Conservation (phyloP, 495 filamentous ascomycete species). For the Xylaria cubensis region DNA sequence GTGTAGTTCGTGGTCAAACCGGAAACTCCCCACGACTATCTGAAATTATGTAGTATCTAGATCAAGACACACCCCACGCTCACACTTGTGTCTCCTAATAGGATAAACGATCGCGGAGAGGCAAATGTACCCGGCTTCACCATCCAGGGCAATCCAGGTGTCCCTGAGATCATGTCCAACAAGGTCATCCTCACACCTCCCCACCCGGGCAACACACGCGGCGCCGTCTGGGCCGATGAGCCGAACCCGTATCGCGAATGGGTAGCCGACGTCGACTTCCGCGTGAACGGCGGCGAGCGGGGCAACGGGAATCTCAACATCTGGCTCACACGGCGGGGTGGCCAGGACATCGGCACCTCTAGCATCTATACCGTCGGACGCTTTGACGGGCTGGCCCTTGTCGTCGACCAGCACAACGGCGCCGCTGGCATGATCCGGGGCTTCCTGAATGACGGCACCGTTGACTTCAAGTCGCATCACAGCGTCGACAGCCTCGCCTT, state of each 20-base stretch:
- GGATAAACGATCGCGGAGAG: constrained; percentile 52
- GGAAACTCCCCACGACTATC: background rate
- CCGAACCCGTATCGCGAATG: constrained; percentile 69
- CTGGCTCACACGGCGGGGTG: constrained; percentile 84
- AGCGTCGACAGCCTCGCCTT: constrained; percentile 88
- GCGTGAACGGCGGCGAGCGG: constrained; percentile 83
- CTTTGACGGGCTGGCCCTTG: constrained; percentile 87
- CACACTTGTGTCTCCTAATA: constrained; percentile 28
- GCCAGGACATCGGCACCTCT: constrained; percentile 65
- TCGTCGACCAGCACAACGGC: constrained; percentile 88
- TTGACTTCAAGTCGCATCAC: constrained; percentile 78
- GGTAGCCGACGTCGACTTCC: constrained; percentile 84
- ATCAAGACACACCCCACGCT: background rate
- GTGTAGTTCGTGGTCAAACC: background rate
- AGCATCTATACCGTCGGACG: constrained; percentile 82
- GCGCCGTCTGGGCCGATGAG: constrained; percentile 79
- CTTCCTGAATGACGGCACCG: constrained; percentile 91
- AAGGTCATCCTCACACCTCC: constrained; percentile 91
- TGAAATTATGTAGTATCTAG: background rate
- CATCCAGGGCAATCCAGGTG: constrained; percentile 72
- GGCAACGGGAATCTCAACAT: constrained; percentile 89
- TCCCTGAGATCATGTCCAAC: constrained; percentile 82
- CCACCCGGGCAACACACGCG: constrained; percentile 83
- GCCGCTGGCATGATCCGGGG: constrained; percentile 81
- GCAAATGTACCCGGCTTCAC: constrained; percentile 60